Percentiles rank a stretch among this genome's conserved stretches.
phyloP scores from a whole-genome alignment of 495 filamentous ascomycete species.

The Penicillium subrubescens region DNA sequence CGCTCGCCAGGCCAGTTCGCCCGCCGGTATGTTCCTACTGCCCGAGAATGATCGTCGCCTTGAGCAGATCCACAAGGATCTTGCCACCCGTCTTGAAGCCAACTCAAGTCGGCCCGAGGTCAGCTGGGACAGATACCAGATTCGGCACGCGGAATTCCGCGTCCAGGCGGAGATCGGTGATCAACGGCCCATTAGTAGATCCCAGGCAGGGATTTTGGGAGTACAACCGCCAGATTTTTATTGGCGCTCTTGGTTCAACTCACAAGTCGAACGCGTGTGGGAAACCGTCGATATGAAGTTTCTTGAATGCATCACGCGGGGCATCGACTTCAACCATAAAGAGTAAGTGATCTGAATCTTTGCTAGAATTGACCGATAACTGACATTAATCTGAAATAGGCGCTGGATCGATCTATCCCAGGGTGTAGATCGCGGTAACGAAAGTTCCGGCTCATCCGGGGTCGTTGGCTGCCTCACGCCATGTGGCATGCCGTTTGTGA shows the following conservation, averaged over 20 bases:
- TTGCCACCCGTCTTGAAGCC: conserved; percentile 26
- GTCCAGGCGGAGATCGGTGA: conserved; percentile 47
- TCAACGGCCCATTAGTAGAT: conserved; percentile 57
- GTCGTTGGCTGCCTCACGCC: conserved; percentile 75
- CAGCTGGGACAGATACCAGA: conserved; percentile 60
- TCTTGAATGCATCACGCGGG: conserved; percentile 44
- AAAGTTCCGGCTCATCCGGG: conserved; percentile 50
- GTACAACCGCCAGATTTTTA: conserved; percentile 56
- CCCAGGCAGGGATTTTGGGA: conserved; percentile 50
- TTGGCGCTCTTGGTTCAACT: conserved; percentile 50
- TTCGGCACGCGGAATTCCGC: conserved; percentile 57
- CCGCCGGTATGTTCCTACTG: conserved; percentile 64
- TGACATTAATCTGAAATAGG: conserved; percentile 28
- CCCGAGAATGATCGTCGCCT: conserved; percentile 58
- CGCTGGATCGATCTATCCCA: conserved; percentile 71
- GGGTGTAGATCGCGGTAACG: conserved; percentile 64
- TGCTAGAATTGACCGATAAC: not conserved
- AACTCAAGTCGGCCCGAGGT: conserved; percentile 22
- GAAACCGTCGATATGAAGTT: conserved; percentile 70
- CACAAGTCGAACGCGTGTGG: conserved; percentile 57
- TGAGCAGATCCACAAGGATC: conserved; percentile 48
- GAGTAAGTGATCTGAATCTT: conserved; percentile 42
- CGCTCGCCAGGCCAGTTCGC: conserved; percentile 60
- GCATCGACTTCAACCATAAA: conserved; percentile 66
- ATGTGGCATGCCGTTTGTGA: conserved; percentile 61